Evolutionary conservation across 139 green algal species (phyloP).

Genomic region (Monoraphidium neglectum): DNA sequence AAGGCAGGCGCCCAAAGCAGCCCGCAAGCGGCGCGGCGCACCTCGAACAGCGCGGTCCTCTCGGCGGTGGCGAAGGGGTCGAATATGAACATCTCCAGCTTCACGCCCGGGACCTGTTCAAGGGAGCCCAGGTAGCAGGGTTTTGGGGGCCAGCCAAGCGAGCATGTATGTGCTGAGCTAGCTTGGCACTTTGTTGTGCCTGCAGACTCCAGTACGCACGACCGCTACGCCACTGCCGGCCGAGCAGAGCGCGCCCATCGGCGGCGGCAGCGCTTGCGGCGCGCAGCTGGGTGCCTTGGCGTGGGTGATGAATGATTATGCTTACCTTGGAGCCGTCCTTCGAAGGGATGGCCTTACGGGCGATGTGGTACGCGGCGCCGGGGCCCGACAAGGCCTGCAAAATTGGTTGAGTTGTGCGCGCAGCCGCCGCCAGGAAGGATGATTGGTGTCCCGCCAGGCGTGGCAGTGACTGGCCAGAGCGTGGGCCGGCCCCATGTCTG

Average conservation of each 20-base stretch:
- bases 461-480: no score
- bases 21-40: slow-evolving; percentile 31
- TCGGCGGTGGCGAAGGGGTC: slow-evolving; percentile 85
- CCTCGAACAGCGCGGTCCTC: slow-evolving; percentile 57
- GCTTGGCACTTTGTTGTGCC: not conserved
- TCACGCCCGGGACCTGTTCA: slow-evolving; percentile 71
- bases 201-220: not conserved
- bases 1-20: no score
- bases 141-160: not conserved
- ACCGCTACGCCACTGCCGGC: no score
- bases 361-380: slow-evolving; percentile 82
- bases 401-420: no score
- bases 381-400: slow-evolving; percentile 6
- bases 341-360: slow-evolving; percentile 85
- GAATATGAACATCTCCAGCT: slow-evolving; percentile 98
- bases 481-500: no score
- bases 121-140: not conserved
- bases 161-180: not conserved
- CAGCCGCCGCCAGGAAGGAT: no score
- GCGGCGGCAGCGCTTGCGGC: no score
- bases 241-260: no score
- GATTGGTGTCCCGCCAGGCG: no score
- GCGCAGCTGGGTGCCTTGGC: no score
- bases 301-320: no score
- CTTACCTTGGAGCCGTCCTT: slow-evolving; percentile 28